A percentile compares a stretch with the other conserved stretches of the same genome.
phyloP scores from a whole-genome alignment of 768 basidiomycete genomes.

The Trametes coccinea region DNA sequence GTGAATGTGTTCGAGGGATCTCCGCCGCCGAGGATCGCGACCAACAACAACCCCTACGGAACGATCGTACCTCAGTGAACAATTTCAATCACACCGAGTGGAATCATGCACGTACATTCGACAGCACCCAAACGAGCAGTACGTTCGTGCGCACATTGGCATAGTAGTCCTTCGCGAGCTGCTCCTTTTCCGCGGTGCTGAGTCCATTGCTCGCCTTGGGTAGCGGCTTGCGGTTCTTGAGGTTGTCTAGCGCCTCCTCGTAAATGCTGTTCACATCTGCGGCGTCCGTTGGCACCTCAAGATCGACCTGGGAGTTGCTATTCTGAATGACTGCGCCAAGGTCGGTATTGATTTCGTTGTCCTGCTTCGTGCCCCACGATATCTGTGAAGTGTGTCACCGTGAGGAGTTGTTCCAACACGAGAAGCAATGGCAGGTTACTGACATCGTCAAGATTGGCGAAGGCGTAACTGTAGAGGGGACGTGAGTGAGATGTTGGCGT shows the following conservation, averaged over 20 bases:
- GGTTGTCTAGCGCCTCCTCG: constrained; percentile 76
- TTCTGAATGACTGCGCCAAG: constrained; percentile 85
- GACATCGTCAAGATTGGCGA: constrained; percentile 84
- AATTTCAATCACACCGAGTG: background rate
- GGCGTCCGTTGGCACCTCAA: constrained; percentile 80
- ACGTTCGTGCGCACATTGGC: constrained; percentile 86
- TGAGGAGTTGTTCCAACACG: background rate
- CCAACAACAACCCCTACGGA: constrained; percentile 63
- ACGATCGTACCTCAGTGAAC: background rate
- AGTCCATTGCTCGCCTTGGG: constrained; percentile 34
- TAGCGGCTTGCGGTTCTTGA: constrained; percentile 56
- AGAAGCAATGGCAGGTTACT: constrained; percentile 26
- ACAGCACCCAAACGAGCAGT: constrained; percentile 78
- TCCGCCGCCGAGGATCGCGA: constrained; percentile 66
- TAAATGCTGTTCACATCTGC: constrained; percentile 85
- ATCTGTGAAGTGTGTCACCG: constrained; percentile 48
- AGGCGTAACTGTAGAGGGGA: constrained; percentile 43
- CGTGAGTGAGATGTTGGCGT: constrained; percentile 44
- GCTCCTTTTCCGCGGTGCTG: constrained; percentile 64
- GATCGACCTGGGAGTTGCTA: constrained; percentile 78
- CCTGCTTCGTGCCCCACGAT: constrained; percentile 97
- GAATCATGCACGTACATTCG: constrained; percentile 56
- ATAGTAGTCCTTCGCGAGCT: constrained; percentile 82
- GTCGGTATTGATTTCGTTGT: constrained; percentile 68
- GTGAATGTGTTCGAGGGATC: constrained; percentile 62